These are phyloP conservation scores for Penicillium arizonense DNA, from an alignment of 495 filamentous ascomycete species.

Conservation along the genomic window DNA sequence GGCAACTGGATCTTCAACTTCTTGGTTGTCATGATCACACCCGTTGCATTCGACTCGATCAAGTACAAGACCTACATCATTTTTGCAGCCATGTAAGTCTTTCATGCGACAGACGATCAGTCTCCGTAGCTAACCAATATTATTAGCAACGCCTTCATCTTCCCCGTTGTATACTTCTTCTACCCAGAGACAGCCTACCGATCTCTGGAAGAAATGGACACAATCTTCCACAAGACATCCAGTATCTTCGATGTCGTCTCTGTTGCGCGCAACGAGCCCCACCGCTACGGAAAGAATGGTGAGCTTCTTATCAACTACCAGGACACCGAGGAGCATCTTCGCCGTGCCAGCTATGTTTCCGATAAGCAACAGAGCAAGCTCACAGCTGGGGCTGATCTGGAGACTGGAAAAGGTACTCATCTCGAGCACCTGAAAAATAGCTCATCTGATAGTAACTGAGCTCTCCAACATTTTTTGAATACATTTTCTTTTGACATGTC, in stretches of 20 bases:
- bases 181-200: constrained; percentile 74
- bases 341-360: constrained; percentile 25
- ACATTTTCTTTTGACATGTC: too few species aligned
- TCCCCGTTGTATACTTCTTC: constrained; percentile 71
- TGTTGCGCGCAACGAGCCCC: constrained; percentile 56
- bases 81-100: constrained; percentile 65
- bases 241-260: constrained; percentile 54
- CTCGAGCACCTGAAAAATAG: constrained; percentile 16
- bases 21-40: constrained; percentile 70
- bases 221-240: constrained; percentile 62
- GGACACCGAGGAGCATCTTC: constrained; percentile 44
- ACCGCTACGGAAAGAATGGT: constrained; percentile 66
- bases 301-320: constrained; percentile 62
- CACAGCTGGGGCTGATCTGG: constrained; percentile 15
- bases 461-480: not conserved
- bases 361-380: constrained; percentile 24
- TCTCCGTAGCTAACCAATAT: constrained; percentile 8
- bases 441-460: constrained; percentile 12
- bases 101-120: not conserved
- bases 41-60: constrained; percentile 65
- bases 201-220: constrained; percentile 72
- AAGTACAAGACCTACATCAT: constrained; percentile 73
- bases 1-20: constrained; percentile 51
- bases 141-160: constrained; percentile 62
- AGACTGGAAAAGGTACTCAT: constrained; percentile 25